A percentile compares a stretch with the other conserved stretches of the same genome.
These are phyloP conservation scores for Phytophthora cajani DNA, from an alignment of 352 stramenopile genomes.

Conservation along the genomic window DNA sequence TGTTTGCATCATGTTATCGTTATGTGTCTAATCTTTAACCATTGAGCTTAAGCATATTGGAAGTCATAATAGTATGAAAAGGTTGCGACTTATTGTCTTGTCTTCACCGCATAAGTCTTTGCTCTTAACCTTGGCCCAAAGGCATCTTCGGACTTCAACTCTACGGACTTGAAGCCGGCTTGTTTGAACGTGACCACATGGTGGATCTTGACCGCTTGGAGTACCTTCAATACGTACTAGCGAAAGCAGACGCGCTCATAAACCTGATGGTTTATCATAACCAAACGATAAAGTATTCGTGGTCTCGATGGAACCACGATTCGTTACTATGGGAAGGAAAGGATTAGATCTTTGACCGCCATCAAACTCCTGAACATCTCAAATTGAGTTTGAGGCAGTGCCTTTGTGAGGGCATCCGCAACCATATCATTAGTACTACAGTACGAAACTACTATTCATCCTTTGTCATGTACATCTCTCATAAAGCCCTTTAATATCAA, in stretches of 20 bases:
- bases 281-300: background rate
- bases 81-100: background rate
- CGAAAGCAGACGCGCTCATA: background rate
- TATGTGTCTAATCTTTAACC: background rate
- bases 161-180: background rate
- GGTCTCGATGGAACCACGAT: background rate
- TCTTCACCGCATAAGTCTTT: background rate
- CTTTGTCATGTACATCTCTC: background rate
- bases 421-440: background rate
- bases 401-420: background rate
- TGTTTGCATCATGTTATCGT: background rate
- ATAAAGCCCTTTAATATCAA: background rate
- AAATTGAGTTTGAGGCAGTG: background rate
- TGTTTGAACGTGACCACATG: background rate
- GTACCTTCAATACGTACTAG: background rate
- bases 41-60: background rate
- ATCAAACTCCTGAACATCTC: background rate
- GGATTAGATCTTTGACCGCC: background rate
- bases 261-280: background rate
- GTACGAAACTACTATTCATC: background rate
- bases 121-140: background rate
- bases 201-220: background rate
- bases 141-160: background rate
- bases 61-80: background rate
- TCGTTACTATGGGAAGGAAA: background rate